Conservation (phyloP, 352 stramenopile genomes). For the Globisporangium nunn region DNA sequence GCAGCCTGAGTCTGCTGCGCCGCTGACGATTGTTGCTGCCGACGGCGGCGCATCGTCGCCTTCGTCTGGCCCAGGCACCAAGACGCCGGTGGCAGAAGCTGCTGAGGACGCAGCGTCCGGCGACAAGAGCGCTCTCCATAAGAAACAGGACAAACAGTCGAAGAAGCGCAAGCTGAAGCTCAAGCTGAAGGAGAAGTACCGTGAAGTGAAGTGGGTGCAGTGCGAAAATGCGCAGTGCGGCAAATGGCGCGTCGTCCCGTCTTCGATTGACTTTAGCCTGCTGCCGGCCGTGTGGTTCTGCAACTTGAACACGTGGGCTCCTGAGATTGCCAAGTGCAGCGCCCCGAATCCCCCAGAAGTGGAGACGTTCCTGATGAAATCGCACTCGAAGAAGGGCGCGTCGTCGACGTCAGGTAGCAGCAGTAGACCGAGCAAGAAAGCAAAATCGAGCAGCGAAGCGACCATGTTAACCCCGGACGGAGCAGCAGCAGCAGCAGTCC, state of each 20-base stretch:
- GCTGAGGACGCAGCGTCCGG: background rate
- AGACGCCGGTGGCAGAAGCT: background rate
- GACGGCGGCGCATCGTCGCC: conserved; percentile 30
- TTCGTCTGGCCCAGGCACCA: conserved; percentile 24
- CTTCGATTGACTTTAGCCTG: conserved; percentile 82
- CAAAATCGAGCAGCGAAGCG: conserved; percentile 15
- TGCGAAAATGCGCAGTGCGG: conserved; percentile 90
- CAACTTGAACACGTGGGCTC: conserved; percentile 73
- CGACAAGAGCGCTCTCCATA: conserved; percentile 18
- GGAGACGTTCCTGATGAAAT: conserved; percentile 58
- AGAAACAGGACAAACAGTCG: conserved; percentile 61
- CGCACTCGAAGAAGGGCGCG: conserved; percentile 42
- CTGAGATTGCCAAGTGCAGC: conserved; percentile 60
- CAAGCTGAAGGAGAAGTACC: conserved; percentile 75
- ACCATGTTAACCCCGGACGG: background rate
- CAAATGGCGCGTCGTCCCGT: conserved; percentile 93
- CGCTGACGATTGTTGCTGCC: conserved; percentile 7
- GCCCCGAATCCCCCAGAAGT: conserved; percentile 68
- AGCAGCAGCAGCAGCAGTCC: background rate
- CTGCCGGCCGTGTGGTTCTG: conserved; percentile 90
- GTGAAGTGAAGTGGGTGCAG: conserved; percentile 92
- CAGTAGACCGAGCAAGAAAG: conserved; percentile 45
- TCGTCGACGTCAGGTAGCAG: conserved; percentile 10
- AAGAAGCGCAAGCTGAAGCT: conserved; percentile 77
- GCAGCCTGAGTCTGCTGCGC: background rate